phyloP scores from a whole-genome alignment of 345 rosid species.

The Crucihimalaya himalaica region DNA sequence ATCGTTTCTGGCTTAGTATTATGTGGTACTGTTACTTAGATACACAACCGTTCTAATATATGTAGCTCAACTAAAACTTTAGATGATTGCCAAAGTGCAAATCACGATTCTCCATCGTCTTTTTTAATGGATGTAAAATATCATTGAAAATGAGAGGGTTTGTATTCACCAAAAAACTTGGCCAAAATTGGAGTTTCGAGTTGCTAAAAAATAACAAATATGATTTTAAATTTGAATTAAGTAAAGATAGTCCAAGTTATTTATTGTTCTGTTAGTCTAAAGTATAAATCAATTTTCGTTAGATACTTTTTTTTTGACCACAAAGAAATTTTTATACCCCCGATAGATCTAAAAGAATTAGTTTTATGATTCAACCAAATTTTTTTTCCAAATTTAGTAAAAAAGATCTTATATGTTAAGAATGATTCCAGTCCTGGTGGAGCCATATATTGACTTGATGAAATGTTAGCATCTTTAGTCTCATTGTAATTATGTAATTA shows the following conservation, averaged over 20 bases:
- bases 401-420: background rate
- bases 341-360: background rate
- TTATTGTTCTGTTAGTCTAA: background rate
- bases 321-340: background rate
- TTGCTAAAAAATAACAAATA: background rate
- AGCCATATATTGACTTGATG: background rate
- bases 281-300: background rate
- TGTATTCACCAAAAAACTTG: background rate
- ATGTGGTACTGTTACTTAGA: no score
- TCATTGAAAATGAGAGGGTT: background rate
- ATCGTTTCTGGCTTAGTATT: background rate
- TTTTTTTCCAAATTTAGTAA: background rate
- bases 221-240: background rate
- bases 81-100: background rate
- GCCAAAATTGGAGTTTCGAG: background rate
- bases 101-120: background rate
- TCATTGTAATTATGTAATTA: background rate
- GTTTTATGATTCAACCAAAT: background rate
- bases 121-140: background rate
- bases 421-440: background rate
- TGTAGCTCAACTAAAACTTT: background rate
- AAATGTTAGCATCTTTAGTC: background rate
- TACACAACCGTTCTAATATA: no score
- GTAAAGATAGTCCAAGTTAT: background rate
- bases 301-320: background rate